Percentiles rank a stretch among this genome's conserved stretches.
phyloP scores from a whole-genome alignment of 2,329 filamentous ascomycete genomes.

The Capronia epimyces region DNA sequence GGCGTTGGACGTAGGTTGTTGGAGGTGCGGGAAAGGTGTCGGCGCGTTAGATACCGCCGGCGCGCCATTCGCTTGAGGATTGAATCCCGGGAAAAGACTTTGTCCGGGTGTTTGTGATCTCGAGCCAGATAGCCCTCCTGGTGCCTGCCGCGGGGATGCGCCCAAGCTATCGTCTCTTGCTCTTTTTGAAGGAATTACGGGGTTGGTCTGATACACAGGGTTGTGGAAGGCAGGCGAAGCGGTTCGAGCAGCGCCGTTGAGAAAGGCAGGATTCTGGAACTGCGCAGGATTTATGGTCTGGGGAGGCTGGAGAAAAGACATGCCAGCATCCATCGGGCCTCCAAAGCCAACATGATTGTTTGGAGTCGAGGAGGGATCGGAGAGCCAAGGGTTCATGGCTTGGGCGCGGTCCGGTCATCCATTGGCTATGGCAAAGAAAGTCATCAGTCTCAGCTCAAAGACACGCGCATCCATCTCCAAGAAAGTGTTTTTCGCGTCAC shows the following conservation, averaged over 20 bases:
- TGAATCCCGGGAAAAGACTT: slow-evolving; percentile 65
- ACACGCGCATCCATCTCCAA: slow-evolving; percentile 14
- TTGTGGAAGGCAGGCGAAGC: slow-evolving; percentile 73
- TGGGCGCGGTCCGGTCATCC: slow-evolving; percentile 41
- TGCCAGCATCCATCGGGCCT: slow-evolving; percentile 43
- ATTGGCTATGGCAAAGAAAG: slow-evolving; percentile 37
- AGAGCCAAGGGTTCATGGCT: slow-evolving; percentile 50
- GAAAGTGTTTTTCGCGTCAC: not conserved
- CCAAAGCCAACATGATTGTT: slow-evolving; percentile 48
- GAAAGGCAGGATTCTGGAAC: slow-evolving; percentile 57
- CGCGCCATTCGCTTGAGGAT: slow-evolving; percentile 57
- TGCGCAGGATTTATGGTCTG: slow-evolving; percentile 48
- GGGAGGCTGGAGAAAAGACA: slow-evolving; percentile 45
- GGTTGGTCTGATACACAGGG: slow-evolving; percentile 74
- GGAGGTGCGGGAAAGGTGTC: slow-evolving; percentile 73
- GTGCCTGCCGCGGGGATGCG: slow-evolving; percentile 71
- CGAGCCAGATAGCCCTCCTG: slow-evolving; percentile 69
- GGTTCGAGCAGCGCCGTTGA: slow-evolving; percentile 79
- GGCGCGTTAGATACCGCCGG: slow-evolving; percentile 58
- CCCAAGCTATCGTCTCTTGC: slow-evolving; percentile 77
- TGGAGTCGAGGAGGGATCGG: slow-evolving; percentile 44
- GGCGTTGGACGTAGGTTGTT: slow-evolving; percentile 74
- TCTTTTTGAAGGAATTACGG: slow-evolving; percentile 85
- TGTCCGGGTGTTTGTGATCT: slow-evolving; percentile 90
- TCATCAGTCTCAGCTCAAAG: slow-evolving; percentile 29